A percentile compares a stretch with the other conserved stretches of the same genome.
phyloP scores from a whole-genome alignment of 2,329 filamentous ascomycete genomes.

The Calonectria hongkongensis region DNA sequence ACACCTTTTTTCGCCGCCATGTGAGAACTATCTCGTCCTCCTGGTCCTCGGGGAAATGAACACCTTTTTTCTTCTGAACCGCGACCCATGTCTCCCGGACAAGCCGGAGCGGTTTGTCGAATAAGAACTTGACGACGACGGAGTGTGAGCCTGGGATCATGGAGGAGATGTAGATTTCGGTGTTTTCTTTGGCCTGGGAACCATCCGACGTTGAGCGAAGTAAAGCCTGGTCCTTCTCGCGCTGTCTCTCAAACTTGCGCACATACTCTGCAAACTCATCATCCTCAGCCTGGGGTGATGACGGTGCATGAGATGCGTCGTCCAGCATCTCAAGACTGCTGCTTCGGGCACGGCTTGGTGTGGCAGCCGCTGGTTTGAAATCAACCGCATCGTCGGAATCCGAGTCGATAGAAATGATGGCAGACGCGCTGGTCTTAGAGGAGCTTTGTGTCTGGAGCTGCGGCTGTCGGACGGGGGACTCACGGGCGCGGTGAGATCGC shows the following conservation, averaged over 20 bases:
- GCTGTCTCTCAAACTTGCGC: slow-evolving; percentile 61
- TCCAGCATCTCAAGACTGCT: slow-evolving; percentile 44
- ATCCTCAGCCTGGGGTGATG: slow-evolving; percentile 52
- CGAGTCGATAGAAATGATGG: slow-evolving; percentile 58
- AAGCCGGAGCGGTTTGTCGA: slow-evolving; percentile 80
- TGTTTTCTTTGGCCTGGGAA: slow-evolving; percentile 48
- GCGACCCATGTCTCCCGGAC: slow-evolving; percentile 82
- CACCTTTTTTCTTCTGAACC: slow-evolving; percentile 70
- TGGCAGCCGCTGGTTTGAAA: slow-evolving; percentile 16
- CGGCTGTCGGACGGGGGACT: slow-evolving; percentile 37
- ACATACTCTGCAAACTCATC: slow-evolving; percentile 69
- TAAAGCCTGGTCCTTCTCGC: slow-evolving; percentile 53
- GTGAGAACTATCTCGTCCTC: slow-evolving; percentile 81
- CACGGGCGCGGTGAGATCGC: slow-evolving; percentile 31
- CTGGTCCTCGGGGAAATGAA: slow-evolving; percentile 62
- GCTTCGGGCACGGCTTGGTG: slow-evolving; percentile 21
- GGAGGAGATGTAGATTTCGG: slow-evolving; percentile 74
- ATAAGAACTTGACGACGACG: slow-evolving; percentile 74
- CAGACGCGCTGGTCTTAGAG: slow-evolving; percentile 34
- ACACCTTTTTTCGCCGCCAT: slow-evolving; percentile 84
- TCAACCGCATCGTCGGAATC: slow-evolving; percentile 52
- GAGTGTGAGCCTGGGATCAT: slow-evolving; percentile 75
- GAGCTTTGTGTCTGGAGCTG: slow-evolving; percentile 21
- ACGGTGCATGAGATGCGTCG: slow-evolving; percentile 31
- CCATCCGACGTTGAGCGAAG: slow-evolving; percentile 41